These are phyloP conservation scores for Giardia duodenalis DNA, from an alignment of 208 protist genomes.

Conservation along the genomic window DNA sequence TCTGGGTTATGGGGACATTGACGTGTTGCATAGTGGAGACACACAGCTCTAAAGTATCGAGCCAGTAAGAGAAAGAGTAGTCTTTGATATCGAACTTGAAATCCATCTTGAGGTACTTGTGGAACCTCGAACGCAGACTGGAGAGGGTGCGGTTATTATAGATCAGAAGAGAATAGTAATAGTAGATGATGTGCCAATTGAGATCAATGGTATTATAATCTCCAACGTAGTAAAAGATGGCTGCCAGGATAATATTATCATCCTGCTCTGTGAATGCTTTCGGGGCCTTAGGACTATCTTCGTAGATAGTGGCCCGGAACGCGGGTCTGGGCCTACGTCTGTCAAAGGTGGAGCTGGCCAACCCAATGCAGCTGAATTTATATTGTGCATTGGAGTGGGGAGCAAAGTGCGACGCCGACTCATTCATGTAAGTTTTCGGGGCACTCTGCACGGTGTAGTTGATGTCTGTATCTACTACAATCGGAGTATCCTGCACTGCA, in stretches of 20 bases:
- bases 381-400: too few species aligned
- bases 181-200: constrained; percentile 7
- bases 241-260: neutral
- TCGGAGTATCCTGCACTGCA: too few species aligned
- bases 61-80: neutral
- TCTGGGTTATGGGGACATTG: neutral
- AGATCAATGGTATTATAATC: neutral
- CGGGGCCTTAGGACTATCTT: neutral
- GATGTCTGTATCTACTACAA: too few species aligned
- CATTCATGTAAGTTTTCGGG: too few species aligned
- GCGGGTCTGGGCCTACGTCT: neutral
- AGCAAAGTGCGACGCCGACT: too few species aligned
- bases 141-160: constrained; percentile 10
- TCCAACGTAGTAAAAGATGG: neutral
- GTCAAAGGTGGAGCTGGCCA: neutral
- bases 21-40: neutral
- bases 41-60: neutral
- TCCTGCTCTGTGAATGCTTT: neutral
- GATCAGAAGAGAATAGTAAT: neutral
- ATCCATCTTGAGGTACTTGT: constrained; percentile 1
- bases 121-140: neutral
- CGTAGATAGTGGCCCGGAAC: neutral
- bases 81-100: neutral
- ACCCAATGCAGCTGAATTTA: too few species aligned
- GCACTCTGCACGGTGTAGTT: too few species aligned